Evolutionary conservation across 768 basidiomycete genomes (phyloP).

Genomic region (Pleurotus platypus): DNA sequence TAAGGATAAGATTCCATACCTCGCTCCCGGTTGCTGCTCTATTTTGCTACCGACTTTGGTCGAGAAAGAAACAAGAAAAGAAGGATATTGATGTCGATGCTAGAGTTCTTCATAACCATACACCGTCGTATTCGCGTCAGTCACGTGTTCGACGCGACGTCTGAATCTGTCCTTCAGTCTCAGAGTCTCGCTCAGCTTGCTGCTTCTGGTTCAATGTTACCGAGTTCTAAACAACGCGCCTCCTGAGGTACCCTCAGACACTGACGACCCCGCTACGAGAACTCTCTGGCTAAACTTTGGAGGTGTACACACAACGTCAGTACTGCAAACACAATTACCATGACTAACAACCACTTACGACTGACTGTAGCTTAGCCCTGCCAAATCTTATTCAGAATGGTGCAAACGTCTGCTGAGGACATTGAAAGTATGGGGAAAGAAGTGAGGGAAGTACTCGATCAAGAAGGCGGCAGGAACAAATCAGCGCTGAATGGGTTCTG

Average conservation of each 20-base stretch:
- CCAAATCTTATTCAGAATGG: constrained; percentile 1
- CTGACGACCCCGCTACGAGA: not conserved
- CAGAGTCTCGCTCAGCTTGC: too few relatives aligned
- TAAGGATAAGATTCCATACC: too few relatives aligned
- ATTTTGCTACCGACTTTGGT: too few relatives aligned
- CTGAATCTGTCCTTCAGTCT: too few relatives aligned
- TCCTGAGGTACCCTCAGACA: not conserved
- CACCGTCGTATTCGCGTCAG: too few relatives aligned
- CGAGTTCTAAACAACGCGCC: not conserved
- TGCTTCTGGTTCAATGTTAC: not conserved
- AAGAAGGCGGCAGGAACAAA: constrained; percentile 10
- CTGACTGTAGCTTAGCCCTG: not conserved
- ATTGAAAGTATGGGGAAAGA: constrained; percentile 1
- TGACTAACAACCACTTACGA: not conserved
- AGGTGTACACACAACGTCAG: constrained; percentile 3
- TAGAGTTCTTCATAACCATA: too few relatives aligned
- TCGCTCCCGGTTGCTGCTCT: too few relatives aligned
- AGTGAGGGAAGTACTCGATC: not conserved
- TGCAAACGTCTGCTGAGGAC: not conserved
- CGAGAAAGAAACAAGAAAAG: too few relatives aligned
- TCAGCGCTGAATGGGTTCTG: not conserved
- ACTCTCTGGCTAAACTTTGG: constrained; percentile 7
- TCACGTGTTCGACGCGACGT: too few relatives aligned
- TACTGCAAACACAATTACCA: not conserved
- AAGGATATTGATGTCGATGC: too few relatives aligned